Evolutionary conservation across 352 stramenopile genomes (phyloP).

Genomic region (Pythium aquatile): DNA sequence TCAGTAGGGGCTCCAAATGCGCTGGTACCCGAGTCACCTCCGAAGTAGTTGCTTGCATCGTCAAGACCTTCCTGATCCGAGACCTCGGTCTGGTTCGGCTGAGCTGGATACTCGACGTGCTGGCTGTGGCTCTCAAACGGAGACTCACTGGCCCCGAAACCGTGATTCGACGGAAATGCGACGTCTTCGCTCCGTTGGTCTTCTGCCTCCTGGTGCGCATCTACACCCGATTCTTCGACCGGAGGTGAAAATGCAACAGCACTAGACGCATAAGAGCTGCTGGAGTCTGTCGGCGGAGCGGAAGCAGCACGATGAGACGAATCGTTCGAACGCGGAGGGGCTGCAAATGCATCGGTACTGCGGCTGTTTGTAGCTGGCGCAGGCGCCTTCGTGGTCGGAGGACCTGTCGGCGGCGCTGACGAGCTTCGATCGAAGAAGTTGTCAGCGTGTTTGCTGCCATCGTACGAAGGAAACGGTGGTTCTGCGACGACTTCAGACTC

Average conservation of each 20-base stretch:
- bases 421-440: constrained; percentile 15
- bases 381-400: not conserved
- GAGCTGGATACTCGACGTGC: not conserved
- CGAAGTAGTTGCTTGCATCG: not conserved
- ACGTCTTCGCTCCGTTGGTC: not conserved
- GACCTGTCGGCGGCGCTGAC: not conserved
- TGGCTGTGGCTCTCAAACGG: not conserved
- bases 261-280: not conserved
- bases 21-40: not conserved
- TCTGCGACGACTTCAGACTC: not conserved
- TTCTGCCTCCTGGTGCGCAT: not conserved
- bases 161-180: constrained; percentile 1
- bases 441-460: not conserved
- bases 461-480: not conserved
- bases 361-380: not conserved
- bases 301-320: not conserved
- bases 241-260: not conserved
- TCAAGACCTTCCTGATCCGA: not conserved
- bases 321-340: not conserved
- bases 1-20: constrained; percentile 5
- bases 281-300: constrained; percentile 5
- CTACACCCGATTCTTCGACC: not conserved
- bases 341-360: not conserved
- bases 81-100: not conserved
- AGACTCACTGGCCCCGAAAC: constrained; percentile 5